Evolutionary conservation across 306 rosid species (phyloP).

Genomic region (Cicer yamashitae): DNA sequence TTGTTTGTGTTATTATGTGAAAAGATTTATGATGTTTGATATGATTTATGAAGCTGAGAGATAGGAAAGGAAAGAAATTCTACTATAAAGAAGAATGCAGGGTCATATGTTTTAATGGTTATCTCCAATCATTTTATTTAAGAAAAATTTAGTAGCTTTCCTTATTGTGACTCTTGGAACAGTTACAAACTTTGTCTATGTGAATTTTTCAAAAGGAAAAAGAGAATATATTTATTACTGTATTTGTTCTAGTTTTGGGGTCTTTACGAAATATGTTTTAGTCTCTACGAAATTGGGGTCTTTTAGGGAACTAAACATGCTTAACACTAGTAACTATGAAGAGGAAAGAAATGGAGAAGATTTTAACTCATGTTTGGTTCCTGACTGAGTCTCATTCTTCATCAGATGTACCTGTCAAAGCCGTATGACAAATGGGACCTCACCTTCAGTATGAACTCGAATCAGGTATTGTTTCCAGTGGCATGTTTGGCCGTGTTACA

Average conservation of each 20-base stretch:
- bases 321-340: no score
- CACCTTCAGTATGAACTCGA: constrained; percentile 65
- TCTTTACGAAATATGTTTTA: background rate
- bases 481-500: constrained; percentile 62
- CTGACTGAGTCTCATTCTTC: constrained; percentile 8
- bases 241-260: background rate
- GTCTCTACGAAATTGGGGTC: background rate
- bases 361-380: background rate
- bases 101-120: background rate
- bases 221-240: background rate
- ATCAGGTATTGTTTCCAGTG: constrained; percentile 53
- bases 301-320: no score
- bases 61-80: background rate
- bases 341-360: no score
- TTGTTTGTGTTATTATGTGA: background rate
- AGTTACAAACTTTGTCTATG: background rate
- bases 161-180: background rate
- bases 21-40: background rate
- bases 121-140: background rate
- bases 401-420: constrained; percentile 55
- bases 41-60: background rate
- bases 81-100: background rate
- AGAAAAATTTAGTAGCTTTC: background rate
- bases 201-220: background rate
- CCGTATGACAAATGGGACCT: constrained; percentile 53